Base-by-base conservation (phyloP, 2,329 filamentous ascomycete genomes). In the Pleoardoris graminearum region DNA sequence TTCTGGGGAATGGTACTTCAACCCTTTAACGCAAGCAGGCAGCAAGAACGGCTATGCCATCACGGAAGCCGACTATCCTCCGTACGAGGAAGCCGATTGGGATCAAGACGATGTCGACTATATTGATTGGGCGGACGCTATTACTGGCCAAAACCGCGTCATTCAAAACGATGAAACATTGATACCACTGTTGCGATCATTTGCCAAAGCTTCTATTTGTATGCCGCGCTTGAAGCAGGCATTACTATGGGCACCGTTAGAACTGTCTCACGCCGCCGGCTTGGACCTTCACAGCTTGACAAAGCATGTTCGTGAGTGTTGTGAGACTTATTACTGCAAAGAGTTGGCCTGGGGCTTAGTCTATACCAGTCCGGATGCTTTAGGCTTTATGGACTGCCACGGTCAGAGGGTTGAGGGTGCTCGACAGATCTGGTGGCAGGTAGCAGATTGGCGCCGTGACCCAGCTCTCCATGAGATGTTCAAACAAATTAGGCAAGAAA, bases 1-100 rank as follows among this genome's bases (percentile, higher is more conserved):
- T 12, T 50, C 48, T 33, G 48, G 48, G 3, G 19, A 23, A 8
- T 50, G 48, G 48, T 50, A 50, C 37, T 50, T 50, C 39, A 25
- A 44, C 19, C 25, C 14, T 12, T 17, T 17, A 16, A 14, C 11
- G 7, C 25, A 44, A 22, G 11, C 11, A 27, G 44, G 35, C 11
- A 37, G 32, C 44, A 38, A 37, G 4, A 7, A 21, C 10, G 44
- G 44, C 11, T 47, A 47, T 11, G 21, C 7, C 17, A 37, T 47
- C 25, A 38, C 7, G 17, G 32, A 36, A 38, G 11, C 21, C 23
- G 32, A 25, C 21, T 47, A 47, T 22, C 44, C 44, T 27, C 32
- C 35, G 27, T 37, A 27, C 16, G 21, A 6, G 10, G 35, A 36
- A 27, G 37, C 32, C 21, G 32, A 37, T 4, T 4, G 11, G n/a